Percentiles rank a stretch among this genome's conserved stretches.
Evolutionary conservation across 202 grass and related monocot species (phyloP).

Genomic region (Zoysia matrella): DNA sequence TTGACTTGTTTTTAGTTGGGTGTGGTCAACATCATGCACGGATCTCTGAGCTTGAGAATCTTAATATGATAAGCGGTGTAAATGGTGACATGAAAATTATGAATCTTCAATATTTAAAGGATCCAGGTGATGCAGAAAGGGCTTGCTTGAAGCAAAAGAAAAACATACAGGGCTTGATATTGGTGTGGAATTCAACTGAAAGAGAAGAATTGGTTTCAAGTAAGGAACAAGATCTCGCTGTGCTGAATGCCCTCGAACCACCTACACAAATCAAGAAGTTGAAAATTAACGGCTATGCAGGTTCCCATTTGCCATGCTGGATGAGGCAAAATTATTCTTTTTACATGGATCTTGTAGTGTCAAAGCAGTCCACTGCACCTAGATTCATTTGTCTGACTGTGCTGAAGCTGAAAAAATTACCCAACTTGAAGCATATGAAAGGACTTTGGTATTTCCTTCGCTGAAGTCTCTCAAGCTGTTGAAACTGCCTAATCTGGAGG

Average conservation of each 20-base stretch:
- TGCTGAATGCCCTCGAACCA: not conserved
- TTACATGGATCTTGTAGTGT: not conserved
- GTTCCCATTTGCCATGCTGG: slow-evolving; percentile 22
- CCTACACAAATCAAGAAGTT: not conserved
- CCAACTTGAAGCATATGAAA: not conserved
- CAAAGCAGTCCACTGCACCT: no score
- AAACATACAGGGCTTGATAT: not conserved
- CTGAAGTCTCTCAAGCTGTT: not conserved
- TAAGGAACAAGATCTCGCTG: not conserved
- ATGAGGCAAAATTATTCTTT: not conserved
- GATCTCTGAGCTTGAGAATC: not conserved
- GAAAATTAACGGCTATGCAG: not conserved
- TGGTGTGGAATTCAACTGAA: not conserved
- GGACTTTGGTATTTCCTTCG: not conserved
- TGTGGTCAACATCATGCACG: not conserved
- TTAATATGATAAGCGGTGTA: not conserved
- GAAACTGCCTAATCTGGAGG: not conserved
- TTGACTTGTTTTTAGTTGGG: not conserved
- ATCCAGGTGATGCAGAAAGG: not conserved
- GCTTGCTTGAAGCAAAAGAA: slow-evolving; percentile 25
- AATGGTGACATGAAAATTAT: not conserved
- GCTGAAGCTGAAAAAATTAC: not conserved
- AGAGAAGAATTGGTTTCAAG: not conserved
- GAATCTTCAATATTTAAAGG: not conserved
- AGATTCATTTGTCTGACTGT: not conserved